phyloP scores from a whole-genome alignment of 495 filamentous ascomycete species.

The Neurospora sublineolata region DNA sequence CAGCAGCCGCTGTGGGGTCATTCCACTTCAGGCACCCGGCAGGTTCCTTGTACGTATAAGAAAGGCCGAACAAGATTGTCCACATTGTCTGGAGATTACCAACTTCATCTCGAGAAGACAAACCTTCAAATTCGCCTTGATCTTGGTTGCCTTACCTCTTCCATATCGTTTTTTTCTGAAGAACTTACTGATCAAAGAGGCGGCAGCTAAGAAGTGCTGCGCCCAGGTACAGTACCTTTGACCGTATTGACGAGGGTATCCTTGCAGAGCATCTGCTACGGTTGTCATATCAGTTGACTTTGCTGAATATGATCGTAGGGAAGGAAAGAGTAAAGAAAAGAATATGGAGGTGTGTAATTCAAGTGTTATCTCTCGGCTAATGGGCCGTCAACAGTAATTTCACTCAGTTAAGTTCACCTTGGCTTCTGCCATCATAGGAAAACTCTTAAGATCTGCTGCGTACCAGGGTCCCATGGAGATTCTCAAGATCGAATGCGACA shows the following conservation, averaged over 20 bases:
- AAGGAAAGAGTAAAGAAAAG: background rate
- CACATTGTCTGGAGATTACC: background rate
- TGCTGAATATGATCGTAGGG: background rate
- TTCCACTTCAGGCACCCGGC: background rate
- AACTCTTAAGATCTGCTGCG: background rate
- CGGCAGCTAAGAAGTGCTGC: background rate
- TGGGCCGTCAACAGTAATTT: too few relatives aligned
- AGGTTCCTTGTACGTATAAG: background rate
- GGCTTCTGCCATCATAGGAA: background rate
- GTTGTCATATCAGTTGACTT: background rate
- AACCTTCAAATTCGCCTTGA: background rate
- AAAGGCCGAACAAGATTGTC: background rate
- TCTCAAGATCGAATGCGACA: background rate
- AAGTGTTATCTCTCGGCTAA: background rate
- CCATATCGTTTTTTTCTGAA: background rate
- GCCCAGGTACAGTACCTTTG: background rate
- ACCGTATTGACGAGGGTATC: background rate
- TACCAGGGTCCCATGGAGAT: background rate
- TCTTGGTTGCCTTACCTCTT: background rate
- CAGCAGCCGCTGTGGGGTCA: background rate
- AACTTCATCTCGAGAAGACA: background rate
- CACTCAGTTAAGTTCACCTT: background rate
- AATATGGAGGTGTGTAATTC: background rate
- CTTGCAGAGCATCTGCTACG: background rate
- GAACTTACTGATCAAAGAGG: background rate